These are phyloP conservation scores for Dalechampia spathulata DNA, from an alignment of 441 rosid genomes.

Conservation along the genomic window DNA sequence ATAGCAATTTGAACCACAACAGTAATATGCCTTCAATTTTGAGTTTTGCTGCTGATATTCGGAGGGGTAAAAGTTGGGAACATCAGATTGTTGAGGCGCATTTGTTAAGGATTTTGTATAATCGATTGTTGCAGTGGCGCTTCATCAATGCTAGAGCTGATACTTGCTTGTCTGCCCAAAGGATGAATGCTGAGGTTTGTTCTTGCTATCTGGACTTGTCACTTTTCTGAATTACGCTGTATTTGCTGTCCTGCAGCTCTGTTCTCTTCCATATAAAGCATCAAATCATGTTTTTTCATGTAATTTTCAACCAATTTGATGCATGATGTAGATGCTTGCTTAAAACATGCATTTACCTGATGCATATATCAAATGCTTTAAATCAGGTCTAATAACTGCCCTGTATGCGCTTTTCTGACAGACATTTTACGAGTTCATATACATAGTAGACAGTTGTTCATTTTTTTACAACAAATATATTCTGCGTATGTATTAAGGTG, in stretches of 20 bases:
- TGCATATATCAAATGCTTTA: too few species aligned
- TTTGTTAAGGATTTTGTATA: conserved; percentile 57
- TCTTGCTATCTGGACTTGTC: too few species aligned
- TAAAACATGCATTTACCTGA: too few species aligned
- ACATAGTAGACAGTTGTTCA: too few species aligned
- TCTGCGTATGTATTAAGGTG: neutral
- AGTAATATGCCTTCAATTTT: conserved; percentile 44
- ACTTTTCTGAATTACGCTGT: too few species aligned
- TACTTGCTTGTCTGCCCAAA: conserved; percentile 43
- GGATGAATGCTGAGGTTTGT: conserved; percentile 66
- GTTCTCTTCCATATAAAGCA: neutral
- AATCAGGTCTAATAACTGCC: too few species aligned
- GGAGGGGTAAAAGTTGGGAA: conserved; percentile 65
- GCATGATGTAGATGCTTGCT: too few species aligned
- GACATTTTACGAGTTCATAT: too few species aligned
- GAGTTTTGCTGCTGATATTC: conserved; percentile 73
- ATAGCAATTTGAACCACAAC: conserved; percentile 23
- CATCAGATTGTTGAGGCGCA: conserved; percentile 57
- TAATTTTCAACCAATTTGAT: too few species aligned
- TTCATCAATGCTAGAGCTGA: conserved; percentile 77
- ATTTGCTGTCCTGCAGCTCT: neutral
- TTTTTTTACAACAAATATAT: too few species aligned
- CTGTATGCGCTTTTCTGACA: too few species aligned
- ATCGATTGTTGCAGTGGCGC: conserved; percentile 79
- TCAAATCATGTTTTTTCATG: neutral